Percentiles rank a stretch among this genome's conserved stretches.
These are phyloP conservation scores for Cyberlindnera mississippiensis DNA, from an alignment of 805 yeast species.

Conservation along the genomic window DNA sequence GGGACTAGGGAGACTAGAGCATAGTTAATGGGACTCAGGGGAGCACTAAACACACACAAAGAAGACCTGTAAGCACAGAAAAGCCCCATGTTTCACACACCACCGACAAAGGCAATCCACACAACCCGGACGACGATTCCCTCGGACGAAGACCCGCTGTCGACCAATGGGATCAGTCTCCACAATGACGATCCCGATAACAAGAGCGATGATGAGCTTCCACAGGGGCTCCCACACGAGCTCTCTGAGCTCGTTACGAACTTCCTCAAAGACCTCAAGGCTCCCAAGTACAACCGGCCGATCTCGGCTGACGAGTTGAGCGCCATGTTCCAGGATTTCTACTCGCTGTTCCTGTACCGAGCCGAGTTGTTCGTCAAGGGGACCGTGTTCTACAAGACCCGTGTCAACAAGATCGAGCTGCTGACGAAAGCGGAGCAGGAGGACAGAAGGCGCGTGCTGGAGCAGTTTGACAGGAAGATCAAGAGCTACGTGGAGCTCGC, in stretches of 20 bases:
- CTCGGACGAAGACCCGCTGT: constrained; percentile 5
- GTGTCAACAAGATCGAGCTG: constrained; percentile 5
- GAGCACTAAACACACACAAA: no score
- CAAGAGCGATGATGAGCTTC: constrained; percentile 4
- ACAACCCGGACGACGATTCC: constrained; percentile 6
- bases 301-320: constrained; percentile 18
- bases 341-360: constrained; percentile 9
- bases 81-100: constrained; percentile 14
- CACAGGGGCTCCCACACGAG: constrained; percentile 12
- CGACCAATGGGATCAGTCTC: background rate
- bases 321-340: constrained; percentile 21
- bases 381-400: constrained; percentile 2
- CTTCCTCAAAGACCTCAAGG: constrained; percentile 20
- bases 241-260: constrained; percentile 9
- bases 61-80: background rate
- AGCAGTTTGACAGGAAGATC: constrained; percentile 4
- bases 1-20: no score
- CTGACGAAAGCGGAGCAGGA: constrained; percentile 10
- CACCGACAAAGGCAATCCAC: constrained; percentile 9
- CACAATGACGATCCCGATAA: background rate
- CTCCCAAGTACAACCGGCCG: constrained; percentile 24
- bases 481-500: constrained; percentile 17
- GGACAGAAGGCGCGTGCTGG: constrained; percentile 2
- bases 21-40: no score
- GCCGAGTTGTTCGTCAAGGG: constrained; percentile 20